Evolutionary conservation across 768 basidiomycete genomes (phyloP).

Genomic region (Macrolepiota albuminosa): DNA sequence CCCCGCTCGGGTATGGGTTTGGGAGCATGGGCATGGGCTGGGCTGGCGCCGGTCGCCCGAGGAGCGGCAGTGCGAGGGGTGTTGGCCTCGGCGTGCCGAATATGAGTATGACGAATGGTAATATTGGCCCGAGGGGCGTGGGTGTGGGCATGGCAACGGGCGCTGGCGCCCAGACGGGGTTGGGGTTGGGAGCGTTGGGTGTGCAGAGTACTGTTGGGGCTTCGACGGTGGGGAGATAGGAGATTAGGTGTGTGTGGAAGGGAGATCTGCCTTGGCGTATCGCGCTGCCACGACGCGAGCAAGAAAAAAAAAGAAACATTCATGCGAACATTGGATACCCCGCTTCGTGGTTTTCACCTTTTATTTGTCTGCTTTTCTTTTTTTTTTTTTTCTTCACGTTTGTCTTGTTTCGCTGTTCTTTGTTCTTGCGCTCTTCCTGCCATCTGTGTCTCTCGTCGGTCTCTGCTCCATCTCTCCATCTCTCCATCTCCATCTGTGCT

Average conservation of each 20-base stretch:
- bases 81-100: constrained; percentile 19
- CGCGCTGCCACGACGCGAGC: not conserved
- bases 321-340: not conserved
- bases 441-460: no score
- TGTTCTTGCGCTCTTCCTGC: not conserved
- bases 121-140: not conserved
- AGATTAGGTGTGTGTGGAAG: not conserved
- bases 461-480: not conserved
- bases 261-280: not conserved
- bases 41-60: constrained; percentile 26
- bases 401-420: not conserved
- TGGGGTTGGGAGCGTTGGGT: not conserved
- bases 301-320: not conserved
- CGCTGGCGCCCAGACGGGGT: not conserved
- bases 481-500: not conserved
- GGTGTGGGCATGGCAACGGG: not conserved
- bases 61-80: constrained; percentile 43
- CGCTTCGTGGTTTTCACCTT: not conserved
- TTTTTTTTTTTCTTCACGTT: not conserved
- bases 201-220: not conserved
- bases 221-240: not conserved
- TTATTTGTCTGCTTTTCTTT: not conserved
- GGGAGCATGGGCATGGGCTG: constrained; percentile 7
- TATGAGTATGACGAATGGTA: constrained; percentile 29
- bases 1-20: constrained; percentile 51